A percentile compares a stretch with the other conserved stretches of the same genome.
These are phyloP conservation scores for Kalmusia sp. DNA, from an alignment of 2,329 filamentous ascomycete genomes.

Conservation along the genomic window DNA sequence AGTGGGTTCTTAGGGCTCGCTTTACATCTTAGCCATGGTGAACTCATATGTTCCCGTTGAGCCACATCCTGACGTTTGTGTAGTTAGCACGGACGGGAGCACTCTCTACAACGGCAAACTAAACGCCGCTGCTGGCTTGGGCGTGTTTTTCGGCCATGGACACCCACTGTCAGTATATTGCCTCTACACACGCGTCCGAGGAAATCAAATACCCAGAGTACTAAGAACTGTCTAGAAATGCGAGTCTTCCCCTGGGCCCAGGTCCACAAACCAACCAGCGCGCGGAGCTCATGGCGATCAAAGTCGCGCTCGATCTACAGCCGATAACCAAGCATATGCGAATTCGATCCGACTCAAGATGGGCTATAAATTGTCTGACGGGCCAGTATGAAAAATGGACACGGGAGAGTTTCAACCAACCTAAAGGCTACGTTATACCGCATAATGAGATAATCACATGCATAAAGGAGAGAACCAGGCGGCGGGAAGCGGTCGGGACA, in stretches of 20 bases:
- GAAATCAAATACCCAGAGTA: not conserved
- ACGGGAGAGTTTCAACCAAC: not conserved
- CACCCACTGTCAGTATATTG: slow-evolving; percentile 61
- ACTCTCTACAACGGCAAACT: slow-evolving; percentile 56
- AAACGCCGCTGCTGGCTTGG: slow-evolving; percentile 62
- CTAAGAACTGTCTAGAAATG: slow-evolving; percentile 55
- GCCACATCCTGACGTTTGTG: not conserved
- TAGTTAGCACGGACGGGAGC: not conserved
- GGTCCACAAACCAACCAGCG: slow-evolving; percentile 86
- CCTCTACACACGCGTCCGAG: too few species aligned
- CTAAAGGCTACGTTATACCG: not conserved
- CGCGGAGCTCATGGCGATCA: slow-evolving; percentile 84
- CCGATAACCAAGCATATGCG: not conserved
- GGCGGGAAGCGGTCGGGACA: slow-evolving; percentile 55
- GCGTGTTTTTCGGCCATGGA: slow-evolving; percentile 66
- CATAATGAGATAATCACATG: not conserved
- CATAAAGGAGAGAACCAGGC: not conserved
- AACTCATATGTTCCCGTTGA: too few species aligned
- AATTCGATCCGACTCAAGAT: not conserved
- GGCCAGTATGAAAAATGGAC: not conserved
- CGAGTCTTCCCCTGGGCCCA: slow-evolving; percentile 77
- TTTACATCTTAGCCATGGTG: too few species aligned
- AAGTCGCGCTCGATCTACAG: slow-evolving; percentile 36
- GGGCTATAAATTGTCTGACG: not conserved
- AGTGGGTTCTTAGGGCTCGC: too few species aligned